phyloP scores from a whole-genome alignment of 495 filamentous ascomycete species.

The Filosporella fistucella region DNA sequence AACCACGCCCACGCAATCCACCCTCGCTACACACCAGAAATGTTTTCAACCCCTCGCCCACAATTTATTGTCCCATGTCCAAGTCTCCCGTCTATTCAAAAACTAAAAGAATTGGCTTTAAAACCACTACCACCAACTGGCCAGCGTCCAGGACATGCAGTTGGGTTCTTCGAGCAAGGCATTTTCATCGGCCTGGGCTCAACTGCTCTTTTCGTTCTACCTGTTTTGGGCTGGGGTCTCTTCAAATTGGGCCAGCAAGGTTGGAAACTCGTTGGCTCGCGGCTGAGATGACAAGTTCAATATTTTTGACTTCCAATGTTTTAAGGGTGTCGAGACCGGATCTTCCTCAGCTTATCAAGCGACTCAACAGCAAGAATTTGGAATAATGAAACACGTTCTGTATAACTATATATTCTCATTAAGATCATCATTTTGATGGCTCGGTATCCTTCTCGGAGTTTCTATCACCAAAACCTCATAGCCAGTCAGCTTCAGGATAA shows the following conservation, averaged over 20 bases:
- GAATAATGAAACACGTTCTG: too few relatives aligned
- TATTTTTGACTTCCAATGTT: too few relatives aligned
- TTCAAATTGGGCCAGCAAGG: slow-evolving; percentile 25
- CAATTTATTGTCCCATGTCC: neutral
- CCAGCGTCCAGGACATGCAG: slow-evolving; percentile 8
- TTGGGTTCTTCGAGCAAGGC: slow-evolving; percentile 20
- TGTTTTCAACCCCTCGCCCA: slow-evolving; percentile 7
- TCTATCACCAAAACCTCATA: too few relatives aligned
- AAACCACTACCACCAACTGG: neutral
- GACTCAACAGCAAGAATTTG: too few relatives aligned
- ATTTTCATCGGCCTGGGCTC: slow-evolving; percentile 12
- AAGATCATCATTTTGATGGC: too few relatives aligned
- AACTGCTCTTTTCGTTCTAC: slow-evolving; percentile 5
- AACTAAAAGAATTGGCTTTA: slow-evolving; percentile 1
- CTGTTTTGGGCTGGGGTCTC: neutral
- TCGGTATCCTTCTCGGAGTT: too few relatives aligned
- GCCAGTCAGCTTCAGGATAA: too few relatives aligned
- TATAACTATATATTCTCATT: too few relatives aligned
- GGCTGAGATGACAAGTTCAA: neutral
- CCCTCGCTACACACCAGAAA: slow-evolving; percentile 9
- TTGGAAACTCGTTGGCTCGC: neutral
- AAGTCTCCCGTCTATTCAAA: neutral
- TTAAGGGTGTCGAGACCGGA: too few relatives aligned
- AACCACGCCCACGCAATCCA: slow-evolving; percentile 4
- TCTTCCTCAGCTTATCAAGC: too few relatives aligned